phyloP scores from a whole-genome alignment of 1,139 yeast species.

The Kodamaea suecica region DNA sequence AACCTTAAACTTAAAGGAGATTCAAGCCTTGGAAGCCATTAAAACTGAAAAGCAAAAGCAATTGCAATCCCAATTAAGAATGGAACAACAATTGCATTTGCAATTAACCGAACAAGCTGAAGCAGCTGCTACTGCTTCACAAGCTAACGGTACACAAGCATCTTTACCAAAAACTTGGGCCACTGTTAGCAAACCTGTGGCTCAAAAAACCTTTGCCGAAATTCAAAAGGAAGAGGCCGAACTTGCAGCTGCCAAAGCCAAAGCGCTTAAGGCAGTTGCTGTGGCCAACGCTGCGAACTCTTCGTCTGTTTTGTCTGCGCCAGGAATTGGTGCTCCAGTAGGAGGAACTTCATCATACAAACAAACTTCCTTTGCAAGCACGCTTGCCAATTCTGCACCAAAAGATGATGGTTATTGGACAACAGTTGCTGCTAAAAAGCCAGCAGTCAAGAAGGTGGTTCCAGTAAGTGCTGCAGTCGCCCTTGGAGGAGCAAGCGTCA shows the following conservation, averaged over 20 bases:
- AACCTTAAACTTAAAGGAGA: slow-evolving; percentile 61
- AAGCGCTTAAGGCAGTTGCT: slow-evolving; percentile 18
- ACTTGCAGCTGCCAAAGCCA: slow-evolving; percentile 33
- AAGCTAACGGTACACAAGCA: slow-evolving; percentile 20
- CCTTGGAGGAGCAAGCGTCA: slow-evolving; percentile 11
- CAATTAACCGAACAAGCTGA: slow-evolving; percentile 17
- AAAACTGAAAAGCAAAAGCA: slow-evolving; percentile 40
- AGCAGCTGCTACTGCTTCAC: slow-evolving; percentile 21
- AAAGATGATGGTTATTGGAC: slow-evolving; percentile 47
- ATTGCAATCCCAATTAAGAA: slow-evolving; percentile 29
- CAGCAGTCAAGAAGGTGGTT: slow-evolving; percentile 23
- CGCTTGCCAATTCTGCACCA: slow-evolving; percentile 24
- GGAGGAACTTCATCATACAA: slow-evolving; percentile 15
- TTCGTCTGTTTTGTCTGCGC: slow-evolving; percentile 8
- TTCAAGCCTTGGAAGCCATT: slow-evolving; percentile 66
- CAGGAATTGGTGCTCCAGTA: slow-evolving; percentile 14
- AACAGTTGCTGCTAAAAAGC: slow-evolving; percentile 31
- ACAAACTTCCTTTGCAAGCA: slow-evolving; percentile 18
- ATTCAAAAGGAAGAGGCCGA: slow-evolving; percentile 47
- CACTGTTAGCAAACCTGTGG: slow-evolving; percentile 20
- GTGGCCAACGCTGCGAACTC: slow-evolving; percentile 14
- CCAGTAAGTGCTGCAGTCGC: slow-evolving; percentile 20
- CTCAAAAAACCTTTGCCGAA: slow-evolving; percentile 42
- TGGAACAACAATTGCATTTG: slow-evolving; percentile 17
- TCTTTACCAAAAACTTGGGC: slow-evolving; percentile 58